Conservation (phyloP, 1,139 yeast genomes). For the Yarrowia galli region DNA sequence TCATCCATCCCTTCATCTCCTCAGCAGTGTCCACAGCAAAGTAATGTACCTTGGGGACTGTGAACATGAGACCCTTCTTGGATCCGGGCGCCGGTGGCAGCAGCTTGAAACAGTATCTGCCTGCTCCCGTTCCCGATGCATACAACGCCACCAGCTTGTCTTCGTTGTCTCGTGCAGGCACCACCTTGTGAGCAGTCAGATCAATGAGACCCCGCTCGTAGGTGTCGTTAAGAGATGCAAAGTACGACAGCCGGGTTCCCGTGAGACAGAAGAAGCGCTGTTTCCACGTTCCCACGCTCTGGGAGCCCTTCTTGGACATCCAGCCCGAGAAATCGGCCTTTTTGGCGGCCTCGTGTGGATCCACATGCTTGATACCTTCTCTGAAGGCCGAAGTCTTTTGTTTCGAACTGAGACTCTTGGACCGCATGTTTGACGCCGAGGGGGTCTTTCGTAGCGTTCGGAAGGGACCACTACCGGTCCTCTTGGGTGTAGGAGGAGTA, state of each 20-base stretch:
- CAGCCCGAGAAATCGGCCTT: slow-evolving; percentile 86
- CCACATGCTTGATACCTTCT: slow-evolving; percentile 82
- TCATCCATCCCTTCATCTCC: slow-evolving; percentile 95
- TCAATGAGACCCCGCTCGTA: slow-evolving; percentile 93
- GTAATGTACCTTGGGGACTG: slow-evolving; percentile 94
- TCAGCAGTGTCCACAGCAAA: slow-evolving; percentile 93
- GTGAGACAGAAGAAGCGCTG: slow-evolving; percentile 87
- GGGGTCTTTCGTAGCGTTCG: slow-evolving; percentile 32
- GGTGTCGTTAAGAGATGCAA: slow-evolving; percentile 77
- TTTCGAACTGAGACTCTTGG: slow-evolving; percentile 43
- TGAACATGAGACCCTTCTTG: slow-evolving; percentile 90
- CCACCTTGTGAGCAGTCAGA: slow-evolving; percentile 90
- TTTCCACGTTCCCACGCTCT: slow-evolving; percentile 89
- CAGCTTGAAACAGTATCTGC: slow-evolving; percentile 87
- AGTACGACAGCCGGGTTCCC: slow-evolving; percentile 91
- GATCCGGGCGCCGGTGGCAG: slow-evolving; percentile 99
- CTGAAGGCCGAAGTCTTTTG: slow-evolving; percentile 85
- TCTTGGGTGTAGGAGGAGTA: slow-evolving; percentile 32
- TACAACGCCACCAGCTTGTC: slow-evolving; percentile 83
- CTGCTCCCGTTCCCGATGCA: slow-evolving; percentile 93
- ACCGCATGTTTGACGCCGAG: slow-evolving; percentile 35
- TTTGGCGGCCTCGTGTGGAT: slow-evolving; percentile 80
- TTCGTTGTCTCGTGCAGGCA: slow-evolving; percentile 74
- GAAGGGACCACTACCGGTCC: slow-evolving; percentile 38
- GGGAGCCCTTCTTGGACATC: slow-evolving; percentile 92